Evolutionary conservation across 352 stramenopile species (phyloP), one percentile per base, ranked within the genome.

Genomic region (Blastocystis sp.): DNA sequence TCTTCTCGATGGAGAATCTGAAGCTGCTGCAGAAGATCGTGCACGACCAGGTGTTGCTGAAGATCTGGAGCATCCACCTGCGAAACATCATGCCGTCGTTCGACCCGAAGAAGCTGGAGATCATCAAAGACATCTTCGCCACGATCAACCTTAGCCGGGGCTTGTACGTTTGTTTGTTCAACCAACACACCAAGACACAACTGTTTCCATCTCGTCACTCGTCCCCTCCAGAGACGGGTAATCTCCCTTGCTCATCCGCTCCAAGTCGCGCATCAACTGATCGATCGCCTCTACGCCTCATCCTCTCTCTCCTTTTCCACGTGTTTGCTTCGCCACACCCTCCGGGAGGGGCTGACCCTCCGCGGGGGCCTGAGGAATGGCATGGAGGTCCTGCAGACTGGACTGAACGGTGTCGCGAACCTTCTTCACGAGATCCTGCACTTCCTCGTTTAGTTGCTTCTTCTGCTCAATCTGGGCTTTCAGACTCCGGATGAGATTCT

Each of bases 111-210:
- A 68, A 68, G 54, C n/a, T 84, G 52, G 74, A 69, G 24, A 54
- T 84, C 43, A 84, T 84, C 34, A 84, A 84, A 10, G 60, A 69
- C 57, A 84, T 84, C n/a, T 84, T 84, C 45, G 9, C 19, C 19
- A 84, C 57, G 17, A 68, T 84, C 17, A 84, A 84, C 34, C 3
- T 38, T 10, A 42, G n/a, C 3, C 40, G 45, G 34, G 66, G 34
- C 28, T 45, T 84, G 74, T 84, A 42, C 2, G 6, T 19, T 4
- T 84, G 74, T 84, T 84, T 84, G 74, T 84, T 84, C 43, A 84
- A 69, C 1, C 54, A 84, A 69, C 52, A 70, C 48, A 57, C 6
- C 6, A 14, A 57, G 48, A 57, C 6, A 57, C 48, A 14, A 52
- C 17, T 66, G 2, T 59, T 10, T 74, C 64, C 42, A 48, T 28